Evolutionary conservation across 2,329 filamentous ascomycete species (phyloP), one percentile per base, ranked within the genome.

Genomic region (Pseudocercospora macadamiae): DNA sequence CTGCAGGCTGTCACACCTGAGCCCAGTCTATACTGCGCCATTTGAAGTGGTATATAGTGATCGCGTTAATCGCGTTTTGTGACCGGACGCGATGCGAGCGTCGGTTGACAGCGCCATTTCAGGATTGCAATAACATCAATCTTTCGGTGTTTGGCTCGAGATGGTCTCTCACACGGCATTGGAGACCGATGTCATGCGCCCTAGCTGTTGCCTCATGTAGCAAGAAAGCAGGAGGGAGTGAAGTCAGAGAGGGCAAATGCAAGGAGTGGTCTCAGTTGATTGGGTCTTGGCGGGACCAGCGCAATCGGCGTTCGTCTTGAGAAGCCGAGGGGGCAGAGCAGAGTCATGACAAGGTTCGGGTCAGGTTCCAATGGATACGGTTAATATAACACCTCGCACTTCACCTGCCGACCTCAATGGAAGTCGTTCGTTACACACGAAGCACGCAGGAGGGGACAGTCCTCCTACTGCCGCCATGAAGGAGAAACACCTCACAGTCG

Each of bases 401-500:
- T 14, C 42, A 25, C 36, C 21, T 25, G 32, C 51, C 26, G 34
- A 19, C 10, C 6, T 53, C 51, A 55, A 55, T 55, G 39, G 44
- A 12, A 18, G 30, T 49, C 25, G 44, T 34, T 26, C 19, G 42
- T 21, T 26, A 26, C 42, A 26, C 3, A 47, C 9, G 10, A n/a
- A 23, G 14, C 9, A 7, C 7, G 42, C 14, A 14, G 19, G 19
- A 47, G 42, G 42, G 26, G 23, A 6, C 23, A 10, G 8, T 47
- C 32, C 32, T 47, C 42, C 19, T 19, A 25, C 16, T 21, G 18
- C 45, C 51, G 54, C 37, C 64, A 90, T 89, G 87, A 90, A 86
- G 79, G 88, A 85, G 73, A 82, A 85, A 69, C 82, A 85, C 70
- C 82, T 91, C 66, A 91, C 87, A 54, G 85, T 95, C 64, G 90